Evolutionary conservation across 495 filamentous ascomycete genomes (phyloP), one percentile per base, ranked within the genome.

Genomic region (Amorphotheca resinae): DNA sequence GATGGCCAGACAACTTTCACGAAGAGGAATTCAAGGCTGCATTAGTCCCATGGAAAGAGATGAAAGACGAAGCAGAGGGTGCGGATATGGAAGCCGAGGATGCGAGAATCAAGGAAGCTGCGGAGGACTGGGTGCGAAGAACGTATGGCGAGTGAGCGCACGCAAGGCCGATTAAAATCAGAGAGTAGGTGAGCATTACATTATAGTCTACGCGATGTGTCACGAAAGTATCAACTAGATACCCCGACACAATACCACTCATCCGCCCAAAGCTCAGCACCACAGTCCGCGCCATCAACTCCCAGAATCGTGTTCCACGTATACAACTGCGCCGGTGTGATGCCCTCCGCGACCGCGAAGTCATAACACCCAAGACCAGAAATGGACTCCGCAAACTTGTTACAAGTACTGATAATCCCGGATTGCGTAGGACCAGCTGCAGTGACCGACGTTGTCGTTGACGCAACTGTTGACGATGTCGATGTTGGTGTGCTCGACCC

Each of bases 171-270:
- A n/a, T n/a, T n/a, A n/a, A n/a, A n/a, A n/a, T n/a, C n/a, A 30
- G 25, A 30, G 25, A 6, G 25, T 12, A 30, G 12, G 25, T 30
- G 12, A 30, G 12, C 25, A 30, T 30, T 30, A 30, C 25, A 30
- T 30, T 6, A 6, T 30, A 30, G 12, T 30, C 6, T 30, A 30
- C 6, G 12, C 25, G 6, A 30, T 6, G 25, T 30, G 12, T 6
- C 25, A 6, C 12, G 6, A 6, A 12, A 6, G 6, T 12, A 12
- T 30, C 25, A 30, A 6, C 25, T 30, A 30, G 6, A 6, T 30
- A 30, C 42, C 0, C 49, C 52, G 9, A 55, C 34, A 17, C 52
- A 55, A 32, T 52, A 52, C 3, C 25, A 55, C 12, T 48, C 31
- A 1, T 17, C 35, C 3, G 34, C 36, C 49, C 49, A 52, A 22